Base-by-base conservation (phyloP, 345 rosid genomes). In the Dipteronia dyeriana region DNA sequence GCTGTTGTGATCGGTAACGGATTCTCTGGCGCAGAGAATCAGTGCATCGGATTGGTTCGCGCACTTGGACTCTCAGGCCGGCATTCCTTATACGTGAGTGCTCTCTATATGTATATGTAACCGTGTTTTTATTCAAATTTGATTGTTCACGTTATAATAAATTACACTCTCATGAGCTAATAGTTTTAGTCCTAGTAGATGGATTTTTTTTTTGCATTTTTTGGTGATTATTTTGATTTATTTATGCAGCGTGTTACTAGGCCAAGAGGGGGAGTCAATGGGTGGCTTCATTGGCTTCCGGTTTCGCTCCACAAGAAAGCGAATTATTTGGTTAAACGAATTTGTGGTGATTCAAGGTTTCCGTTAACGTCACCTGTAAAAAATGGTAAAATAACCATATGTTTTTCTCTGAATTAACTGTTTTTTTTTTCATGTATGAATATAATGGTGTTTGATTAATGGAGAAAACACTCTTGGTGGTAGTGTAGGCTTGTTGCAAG, bases 11-110 rank as follows among this genome's bases (percentile, higher is more conserved):
- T 95, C 71, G 97, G 97, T n/a, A 95, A 95, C 76, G 98, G 97
- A 29, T 85, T 86, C 80, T 87, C 97, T 22, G 97, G 97, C 62
- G 92, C 98, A n/a, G 98, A 93, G 90, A 95, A 81, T 84, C 97
- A 93, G 79, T 89, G 95, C 83, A 47, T 90, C 72, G 98, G 97
- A 68, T 85, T 95, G 84, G 74, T 95, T 85, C 94, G 96, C 17
- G 90, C 98, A 71, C 86, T 95, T 49, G 97, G 96, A 76, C 97
- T 95, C 84, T 79, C 82, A 78, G 88, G 85, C 83, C 87, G 88
- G 77, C 85, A 86, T 80, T 75, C 88, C 34, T 73, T 90, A 31
- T 77, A 82, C 68, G 98, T 95, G 81, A 78, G 80, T 73, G 45
- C 68, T 70, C 60, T 64, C 45, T 41, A 7, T 62, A 3, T 25